Percentiles rank a stretch among this genome's conserved stretches.
phyloP scores from a whole-genome alignment of 345 rosid species.

The Rhodamnia rubescens region DNA sequence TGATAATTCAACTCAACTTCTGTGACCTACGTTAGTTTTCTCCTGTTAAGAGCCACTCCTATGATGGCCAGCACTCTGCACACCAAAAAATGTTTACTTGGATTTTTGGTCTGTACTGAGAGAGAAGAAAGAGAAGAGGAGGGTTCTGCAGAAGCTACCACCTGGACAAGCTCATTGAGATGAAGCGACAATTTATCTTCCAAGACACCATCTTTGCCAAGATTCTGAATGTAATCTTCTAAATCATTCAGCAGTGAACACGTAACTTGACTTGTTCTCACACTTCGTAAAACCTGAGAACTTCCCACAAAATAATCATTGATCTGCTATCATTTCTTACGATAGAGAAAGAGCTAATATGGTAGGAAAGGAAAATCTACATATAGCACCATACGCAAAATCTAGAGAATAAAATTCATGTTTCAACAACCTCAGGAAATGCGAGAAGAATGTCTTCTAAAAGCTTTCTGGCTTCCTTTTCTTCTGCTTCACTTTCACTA shows the following conservation, averaged over 20 bases:
- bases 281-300: background rate
- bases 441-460: background rate
- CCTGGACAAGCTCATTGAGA: background rate
- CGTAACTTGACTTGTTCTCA: background rate
- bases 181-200: background rate
- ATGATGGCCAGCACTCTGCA: background rate
- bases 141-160: background rate
- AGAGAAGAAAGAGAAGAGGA: background rate
- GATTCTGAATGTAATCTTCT: background rate
- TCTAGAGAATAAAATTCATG: background rate
- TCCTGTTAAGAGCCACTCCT: background rate
- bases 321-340: background rate
- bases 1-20: background rate
- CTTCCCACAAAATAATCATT: background rate
- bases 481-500: background rate
- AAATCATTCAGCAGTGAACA: background rate
- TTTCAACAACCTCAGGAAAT: background rate
- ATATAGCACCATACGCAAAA: background rate
- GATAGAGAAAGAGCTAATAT: background rate
- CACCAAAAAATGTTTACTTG: background rate
- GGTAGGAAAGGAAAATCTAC: background rate
- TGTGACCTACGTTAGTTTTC: background rate
- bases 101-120: background rate
- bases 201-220: background rate
- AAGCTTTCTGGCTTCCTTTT: background rate